phyloP scores from a whole-genome alignment of 495 filamentous ascomycete species.

The Neurospora cerealis region DNA sequence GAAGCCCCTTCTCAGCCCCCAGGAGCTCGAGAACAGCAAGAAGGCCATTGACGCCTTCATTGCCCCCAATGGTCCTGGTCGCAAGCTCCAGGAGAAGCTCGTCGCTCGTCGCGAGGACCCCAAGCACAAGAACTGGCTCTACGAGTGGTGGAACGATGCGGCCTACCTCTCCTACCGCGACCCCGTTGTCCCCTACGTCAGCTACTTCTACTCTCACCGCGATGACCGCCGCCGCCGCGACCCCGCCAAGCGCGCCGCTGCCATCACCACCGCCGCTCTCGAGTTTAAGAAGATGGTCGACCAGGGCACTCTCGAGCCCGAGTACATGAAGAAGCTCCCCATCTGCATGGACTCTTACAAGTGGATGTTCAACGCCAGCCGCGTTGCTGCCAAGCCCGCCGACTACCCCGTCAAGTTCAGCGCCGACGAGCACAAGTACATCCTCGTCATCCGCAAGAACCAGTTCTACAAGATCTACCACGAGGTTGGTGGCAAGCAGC shows the following conservation, averaged over 20 bases:
- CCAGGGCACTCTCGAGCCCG: conserved; percentile 73
- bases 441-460: conserved; percentile 86
- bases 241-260: conserved; percentile 87
- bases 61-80: conserved; percentile 68
- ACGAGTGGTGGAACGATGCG: conserved; percentile 94
- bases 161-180: conserved; percentile 92
- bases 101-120: conserved; percentile 73
- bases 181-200: conserved; percentile 95
- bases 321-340: conserved; percentile 93
- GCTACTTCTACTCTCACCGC: conserved; percentile 97
- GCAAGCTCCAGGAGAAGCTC: conserved; percentile 80
- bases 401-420: conserved; percentile 81
- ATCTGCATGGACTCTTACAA: conserved; percentile 96
- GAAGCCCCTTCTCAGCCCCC: conserved; percentile 62
- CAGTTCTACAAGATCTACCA: conserved; percentile 85
- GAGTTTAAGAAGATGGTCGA: conserved; percentile 95
- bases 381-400: conserved; percentile 70
- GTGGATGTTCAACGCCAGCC: conserved; percentile 97
- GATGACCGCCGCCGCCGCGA: conserved; percentile 83
- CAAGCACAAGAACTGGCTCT: conserved; percentile 83
- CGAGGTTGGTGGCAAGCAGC: conserved; percentile 65
- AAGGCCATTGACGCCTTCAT: conserved; percentile 78
- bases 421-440: conserved; percentile 65
- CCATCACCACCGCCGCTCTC: conserved; percentile 71
- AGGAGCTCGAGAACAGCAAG: conserved; percentile 66